Evolutionary conservation across 176 grass and related monocot genomes (phyloP).

Genomic region (Dactylis glomerata): DNA sequence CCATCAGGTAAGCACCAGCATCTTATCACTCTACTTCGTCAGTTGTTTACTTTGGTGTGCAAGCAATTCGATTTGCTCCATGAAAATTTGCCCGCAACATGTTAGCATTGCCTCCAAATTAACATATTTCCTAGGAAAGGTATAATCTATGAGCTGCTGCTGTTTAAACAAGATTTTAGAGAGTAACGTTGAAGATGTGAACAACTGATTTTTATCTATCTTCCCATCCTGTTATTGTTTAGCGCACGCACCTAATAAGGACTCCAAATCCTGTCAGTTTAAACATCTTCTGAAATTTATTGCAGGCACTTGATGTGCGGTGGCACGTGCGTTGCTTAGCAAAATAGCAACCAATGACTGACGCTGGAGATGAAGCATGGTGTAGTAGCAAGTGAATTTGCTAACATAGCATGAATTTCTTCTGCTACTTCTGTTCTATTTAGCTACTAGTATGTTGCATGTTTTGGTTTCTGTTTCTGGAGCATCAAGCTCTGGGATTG

Average conservation of each 20-base stretch:
- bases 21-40: not conserved
- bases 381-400: conserved; percentile 22
- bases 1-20: conserved; percentile 51
- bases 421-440: not conserved
- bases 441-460: not conserved
- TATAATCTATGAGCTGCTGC: not conserved
- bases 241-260: no score
- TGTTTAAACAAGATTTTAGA: not conserved
- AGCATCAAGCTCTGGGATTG: not conserved
- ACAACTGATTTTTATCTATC: no score
- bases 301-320: conserved; percentile 64
- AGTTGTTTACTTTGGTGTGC: not conserved
- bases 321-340: conserved; percentile 39
- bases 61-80: not conserved
- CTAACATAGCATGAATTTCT: not conserved
- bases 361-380: not conserved
- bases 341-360: not conserved
- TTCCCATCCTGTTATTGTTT: no score
- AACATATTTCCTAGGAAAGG: not conserved
- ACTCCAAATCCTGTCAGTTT: not conserved
- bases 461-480: conserved; percentile 1
- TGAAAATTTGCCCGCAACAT: not conserved
- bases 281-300: not conserved
- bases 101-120: not conserved
- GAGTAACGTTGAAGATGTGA: not conserved